A percentile compares a stretch with the other conserved stretches of the same genome.
Evolutionary conservation across 306 rosid species (phyloP).

Genomic region (Mucuna pruriens): DNA sequence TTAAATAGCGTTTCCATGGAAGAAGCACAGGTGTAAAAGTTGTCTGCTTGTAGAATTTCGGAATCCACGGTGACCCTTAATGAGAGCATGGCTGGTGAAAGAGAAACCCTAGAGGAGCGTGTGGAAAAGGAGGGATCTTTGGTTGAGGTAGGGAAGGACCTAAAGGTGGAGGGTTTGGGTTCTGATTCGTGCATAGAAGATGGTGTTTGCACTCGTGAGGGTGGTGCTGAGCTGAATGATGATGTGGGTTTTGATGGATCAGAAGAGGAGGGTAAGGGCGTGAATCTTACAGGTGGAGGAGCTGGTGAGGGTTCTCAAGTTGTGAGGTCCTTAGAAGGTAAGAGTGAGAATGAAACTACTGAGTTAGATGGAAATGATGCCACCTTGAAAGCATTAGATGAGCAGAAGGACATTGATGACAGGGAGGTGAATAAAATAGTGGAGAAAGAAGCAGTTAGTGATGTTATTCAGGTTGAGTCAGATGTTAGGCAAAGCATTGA

Average conservation of each 20-base stretch:
- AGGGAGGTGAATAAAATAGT: constrained; percentile 9
- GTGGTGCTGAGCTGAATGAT: constrained; percentile 34
- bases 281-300: constrained; percentile 29
- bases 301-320: constrained; percentile 44
- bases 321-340: constrained; percentile 40
- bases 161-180: constrained; percentile 69
- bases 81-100: constrained; percentile 47
- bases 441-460: constrained; percentile 32
- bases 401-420: constrained; percentile 41
- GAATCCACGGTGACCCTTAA: constrained; percentile 46
- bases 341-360: constrained; percentile 10
- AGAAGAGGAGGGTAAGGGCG: constrained; percentile 42
- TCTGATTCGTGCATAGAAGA: constrained; percentile 73
- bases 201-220: constrained; percentile 62
- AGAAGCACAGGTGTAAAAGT: constrained; percentile 46
- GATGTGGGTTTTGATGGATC: constrained; percentile 36
- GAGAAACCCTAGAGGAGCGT: constrained; percentile 43
- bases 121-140: constrained; percentile 44
- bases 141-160: constrained; percentile 58
- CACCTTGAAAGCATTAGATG: constrained; percentile 43
- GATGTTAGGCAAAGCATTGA: constrained; percentile 39
- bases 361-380: constrained; percentile 38
- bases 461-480: constrained; percentile 32
- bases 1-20: constrained; percentile 58
- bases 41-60: constrained; percentile 44